Evolutionary conservation across 148 eudicot genomes (phyloP), one percentile per base, ranked within the genome.

Genomic region (Chenopodium album): DNA sequence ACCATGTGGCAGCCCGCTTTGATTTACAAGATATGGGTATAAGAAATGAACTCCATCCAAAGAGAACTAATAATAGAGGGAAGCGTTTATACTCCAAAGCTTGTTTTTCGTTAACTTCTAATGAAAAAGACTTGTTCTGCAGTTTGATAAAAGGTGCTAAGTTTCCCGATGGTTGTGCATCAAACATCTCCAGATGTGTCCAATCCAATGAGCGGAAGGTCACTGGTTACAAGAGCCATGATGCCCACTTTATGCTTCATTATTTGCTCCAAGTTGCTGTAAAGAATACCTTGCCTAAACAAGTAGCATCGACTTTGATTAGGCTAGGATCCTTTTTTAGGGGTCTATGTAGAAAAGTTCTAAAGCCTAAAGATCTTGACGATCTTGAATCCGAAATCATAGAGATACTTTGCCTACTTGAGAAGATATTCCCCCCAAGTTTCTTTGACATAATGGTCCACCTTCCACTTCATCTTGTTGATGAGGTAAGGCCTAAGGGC

Each of bases 1-100:
- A 82, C 63, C 64, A 59, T 71, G 14, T 70, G 8, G 72, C 47
- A 70, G 66, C 71, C 0, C 64, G 71, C 37, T 59, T 54, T 56
- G 85, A 76, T 63, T 69, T 82, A 5, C 52, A 76, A 71, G 85
- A 17, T 44, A 50, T 75, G 80, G 70, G 44, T 19, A 34, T 79
- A 1, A 71, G 76, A 37, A 56, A 71, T 17, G 69, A 76, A 16
- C 59, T 74, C 29, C 78, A 74, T n/a, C 78, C 73, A 4, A 73
- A 44, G 26, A 47, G 19, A 64, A 11, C 23, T 1, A 31, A 50
- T n/a, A 37, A 81, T 8, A 46, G 44, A 10, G 37, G 3, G 19
- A 14, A 74, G 11, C 19, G 65, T 0, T 19, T 67, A 0, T 17
- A n/a, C 9, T 23, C 77, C 4, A 76, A 32, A 32, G 79, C 79